Evolutionary conservation across 2,329 filamentous ascomycete species (phyloP), one percentile per base, ranked within the genome.

Genomic region (Aspergillus ibericus): DNA sequence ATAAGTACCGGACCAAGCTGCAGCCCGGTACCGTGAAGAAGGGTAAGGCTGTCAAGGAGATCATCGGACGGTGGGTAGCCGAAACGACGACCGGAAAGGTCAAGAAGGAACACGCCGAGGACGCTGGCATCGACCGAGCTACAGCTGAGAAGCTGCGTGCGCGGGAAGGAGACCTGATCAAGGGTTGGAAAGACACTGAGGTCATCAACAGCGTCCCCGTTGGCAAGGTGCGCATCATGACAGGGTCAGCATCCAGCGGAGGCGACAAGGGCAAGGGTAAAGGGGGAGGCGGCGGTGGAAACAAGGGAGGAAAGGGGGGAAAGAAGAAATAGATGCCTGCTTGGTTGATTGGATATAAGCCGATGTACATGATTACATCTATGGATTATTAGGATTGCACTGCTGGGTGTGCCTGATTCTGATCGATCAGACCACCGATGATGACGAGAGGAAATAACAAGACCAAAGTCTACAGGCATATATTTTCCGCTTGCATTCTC

Each of bases 1-100:
- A 89, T 77, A 97, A 97, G 77, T 98, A 97, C 81, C 96, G 96
- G 76, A 91, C 88, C 55, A 99, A 99, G 80, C 76, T 99, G 67
- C 95, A 98, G 76, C 95, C 95, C 0, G 95, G 95, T 0, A 78
- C 87, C 0, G 83, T 88, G 63, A 99, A 98, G 82, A 96, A 96
- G 78, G 93, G 95, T 9, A 98, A 97, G 73, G 93, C 92, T 0
- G 87, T 96, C 49, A 91, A 91, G 72, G 93, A 98, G 75, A 88
- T 98, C 32, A 76, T 98, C n/a, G 86, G 88, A 50, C 84, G 85
- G 59, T 97, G 93, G 93, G 83, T 88, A 63, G 75, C 81, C 18
- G 91, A 87, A 51, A 84, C 86, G 6, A 72, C 71, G 1, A 70
- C 70, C 0, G 71, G 70, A 25, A 81, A 79, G 54, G 81, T 76